phyloP scores from a whole-genome alignment of 495 filamentous ascomycete genomes.

The Tuber calosporum region DNA sequence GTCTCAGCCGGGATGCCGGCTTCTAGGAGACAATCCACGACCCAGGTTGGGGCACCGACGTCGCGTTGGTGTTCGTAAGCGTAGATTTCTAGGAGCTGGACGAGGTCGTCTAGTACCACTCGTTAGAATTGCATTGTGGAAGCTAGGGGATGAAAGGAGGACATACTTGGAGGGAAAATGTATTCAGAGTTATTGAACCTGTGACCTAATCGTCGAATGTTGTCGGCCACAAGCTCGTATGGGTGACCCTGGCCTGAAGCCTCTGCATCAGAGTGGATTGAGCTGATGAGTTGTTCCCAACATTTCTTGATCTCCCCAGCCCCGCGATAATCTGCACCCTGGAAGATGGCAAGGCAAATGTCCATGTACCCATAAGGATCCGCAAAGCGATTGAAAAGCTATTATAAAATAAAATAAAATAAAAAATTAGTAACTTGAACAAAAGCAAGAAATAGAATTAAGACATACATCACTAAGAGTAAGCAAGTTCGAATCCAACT shows the following conservation, averaged over 20 bases:
- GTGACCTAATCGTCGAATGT: slow-evolving; percentile 66
- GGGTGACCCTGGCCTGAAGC: slow-evolving; percentile 53
- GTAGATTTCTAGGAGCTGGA: slow-evolving; percentile 72
- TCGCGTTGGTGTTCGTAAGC: slow-evolving; percentile 63
- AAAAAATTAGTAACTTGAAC: slow-evolving; percentile 38
- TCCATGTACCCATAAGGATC: slow-evolving; percentile 86
- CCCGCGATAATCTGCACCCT: slow-evolving; percentile 79
- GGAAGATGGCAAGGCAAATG: slow-evolving; percentile 83
- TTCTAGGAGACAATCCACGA: slow-evolving; percentile 69
- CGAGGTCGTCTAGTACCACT: slow-evolving; percentile 42
- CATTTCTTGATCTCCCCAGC: slow-evolving; percentile 68
- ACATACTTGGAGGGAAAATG: slow-evolving; percentile 59
- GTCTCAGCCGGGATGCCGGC: slow-evolving; percentile 68
- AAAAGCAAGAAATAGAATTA: slow-evolving; percentile 10
- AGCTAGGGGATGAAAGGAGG: slow-evolving; percentile 45
- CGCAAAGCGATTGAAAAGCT: slow-evolving; percentile 87
- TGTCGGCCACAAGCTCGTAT: slow-evolving; percentile 69
- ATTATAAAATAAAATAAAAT: slow-evolving; percentile 7
- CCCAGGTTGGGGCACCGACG: slow-evolving; percentile 65
- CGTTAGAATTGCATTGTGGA: slow-evolving; percentile 6
- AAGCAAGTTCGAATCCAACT: slow-evolving; percentile 67
- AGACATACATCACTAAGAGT: slow-evolving; percentile 63
- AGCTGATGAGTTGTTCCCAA: slow-evolving; percentile 74
- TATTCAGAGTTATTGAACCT: slow-evolving; percentile 69
- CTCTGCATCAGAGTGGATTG: slow-evolving; percentile 58